These are phyloP conservation scores for Mucor velutinosus DNA, from an alignment of 371 early-diverging fungal species.

Conservation along the genomic window DNA sequence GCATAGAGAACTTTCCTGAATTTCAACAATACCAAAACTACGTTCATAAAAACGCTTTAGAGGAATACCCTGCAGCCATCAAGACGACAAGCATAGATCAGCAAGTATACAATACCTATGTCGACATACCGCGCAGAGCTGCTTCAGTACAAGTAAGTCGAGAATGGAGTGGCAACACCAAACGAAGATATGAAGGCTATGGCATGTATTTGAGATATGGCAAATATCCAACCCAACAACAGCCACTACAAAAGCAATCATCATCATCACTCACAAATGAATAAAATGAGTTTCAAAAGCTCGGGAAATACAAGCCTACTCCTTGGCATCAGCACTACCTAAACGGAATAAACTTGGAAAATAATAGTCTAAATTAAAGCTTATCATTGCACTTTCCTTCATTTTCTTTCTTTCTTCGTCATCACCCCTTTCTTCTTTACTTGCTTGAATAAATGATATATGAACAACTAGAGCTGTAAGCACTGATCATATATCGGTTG, in stretches of 20 bases:
- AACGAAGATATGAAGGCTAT: constrained; percentile 54
- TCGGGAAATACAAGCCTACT: neutral
- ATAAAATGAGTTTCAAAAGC: neutral
- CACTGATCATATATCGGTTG: neutral
- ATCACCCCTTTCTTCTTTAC: neutral
- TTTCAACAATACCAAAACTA: constrained; percentile 52
- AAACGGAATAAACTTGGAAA: neutral
- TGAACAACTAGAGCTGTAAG: constrained; percentile 12
- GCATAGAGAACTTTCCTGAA: constrained; percentile 41
- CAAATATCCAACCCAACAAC: constrained; percentile 24
- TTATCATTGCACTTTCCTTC: neutral
- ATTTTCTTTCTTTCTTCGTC: neutral
- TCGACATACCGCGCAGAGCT: constrained; percentile 51
- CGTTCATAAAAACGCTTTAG: constrained; percentile 42
- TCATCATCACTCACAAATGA: neutral
- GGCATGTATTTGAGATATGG: constrained; percentile 46
- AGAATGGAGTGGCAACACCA: constrained; percentile 39
- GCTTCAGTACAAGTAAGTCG: constrained; percentile 44
- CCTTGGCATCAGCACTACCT: neutral
- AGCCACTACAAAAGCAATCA: neutral
- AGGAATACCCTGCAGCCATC: constrained; percentile 34
- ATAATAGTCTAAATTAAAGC: neutral
- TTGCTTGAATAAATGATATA: neutral
- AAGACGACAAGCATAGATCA: constrained; percentile 44
- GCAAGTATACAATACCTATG: constrained; percentile 50